These are phyloP conservation scores for Podila horticola DNA, from an alignment of 192 early-diverging fungal species.

Conservation along the genomic window DNA sequence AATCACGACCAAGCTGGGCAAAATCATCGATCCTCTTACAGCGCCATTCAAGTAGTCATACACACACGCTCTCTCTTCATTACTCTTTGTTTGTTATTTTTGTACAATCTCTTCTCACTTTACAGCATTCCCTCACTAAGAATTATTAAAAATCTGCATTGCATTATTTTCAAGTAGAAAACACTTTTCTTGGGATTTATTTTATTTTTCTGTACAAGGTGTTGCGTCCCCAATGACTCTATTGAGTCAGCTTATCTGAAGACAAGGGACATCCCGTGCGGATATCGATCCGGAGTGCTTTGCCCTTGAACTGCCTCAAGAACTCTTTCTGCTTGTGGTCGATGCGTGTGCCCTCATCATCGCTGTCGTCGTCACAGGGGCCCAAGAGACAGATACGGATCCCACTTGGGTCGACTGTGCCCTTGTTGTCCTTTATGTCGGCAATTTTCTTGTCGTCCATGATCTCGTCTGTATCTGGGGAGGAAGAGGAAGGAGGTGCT, in stretches of 20 bases:
- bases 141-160: no score
- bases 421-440: background rate
- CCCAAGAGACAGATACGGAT: slow-evolving; percentile 16
- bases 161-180: no score
- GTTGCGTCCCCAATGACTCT: background rate
- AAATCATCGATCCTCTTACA: slow-evolving; percentile 86
- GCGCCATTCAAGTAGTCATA: slow-evolving; percentile 66
- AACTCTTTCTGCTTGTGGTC: slow-evolving; percentile 16
- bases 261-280: slow-evolving; percentile 23
- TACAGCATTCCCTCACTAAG: background rate
- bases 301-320: slow-evolving; percentile 20
- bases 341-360: background rate
- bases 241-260: background rate
- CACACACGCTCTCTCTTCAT: background rate
- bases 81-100: background rate
- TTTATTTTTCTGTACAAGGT: background rate
- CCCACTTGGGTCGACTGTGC: background rate
- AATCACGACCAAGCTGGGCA: slow-evolving; percentile 84
- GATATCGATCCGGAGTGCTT: slow-evolving; percentile 17
- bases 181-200: no score
- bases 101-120: background rate
- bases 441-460: background rate
- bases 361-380: background rate
- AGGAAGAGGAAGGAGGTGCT: background rate
- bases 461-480: background rate